Evolutionary conservation across 495 filamentous ascomycete species (phyloP).

Genomic region (Talaromyces wortmannii): DNA sequence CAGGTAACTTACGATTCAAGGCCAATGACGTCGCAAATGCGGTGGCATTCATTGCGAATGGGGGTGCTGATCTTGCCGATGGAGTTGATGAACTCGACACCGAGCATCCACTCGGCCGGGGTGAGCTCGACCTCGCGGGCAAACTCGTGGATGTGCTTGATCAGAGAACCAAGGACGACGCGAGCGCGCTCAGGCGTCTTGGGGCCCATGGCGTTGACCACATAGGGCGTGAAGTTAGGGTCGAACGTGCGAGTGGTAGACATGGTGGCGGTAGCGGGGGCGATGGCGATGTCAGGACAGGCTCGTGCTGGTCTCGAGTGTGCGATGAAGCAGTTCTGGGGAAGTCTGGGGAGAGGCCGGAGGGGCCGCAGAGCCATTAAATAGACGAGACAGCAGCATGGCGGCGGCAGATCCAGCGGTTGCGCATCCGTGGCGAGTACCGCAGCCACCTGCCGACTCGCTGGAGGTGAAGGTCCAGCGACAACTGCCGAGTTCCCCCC

Average conservation of each 20-base stretch:
- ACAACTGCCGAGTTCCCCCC: background rate
- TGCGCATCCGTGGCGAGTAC: background rate
- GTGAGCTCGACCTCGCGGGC: constrained; percentile 43
- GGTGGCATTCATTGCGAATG: constrained; percentile 65
- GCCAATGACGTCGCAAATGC: constrained; percentile 66
- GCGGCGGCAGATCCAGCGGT: background rate
- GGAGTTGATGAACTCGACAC: constrained; percentile 56
- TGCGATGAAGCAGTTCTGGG: background rate
- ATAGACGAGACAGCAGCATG: background rate
- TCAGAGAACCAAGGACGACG: constrained; percentile 33
- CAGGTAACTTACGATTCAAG: constrained; percentile 49
- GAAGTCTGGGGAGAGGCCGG: background rate
- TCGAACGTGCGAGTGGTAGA: constrained; percentile 36
- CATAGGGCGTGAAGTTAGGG: constrained; percentile 58
- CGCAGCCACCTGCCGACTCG: background rate
- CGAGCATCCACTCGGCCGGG: constrained; percentile 40
- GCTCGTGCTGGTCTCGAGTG: background rate
- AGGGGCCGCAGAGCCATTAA: background rate
- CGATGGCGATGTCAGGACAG: no score
- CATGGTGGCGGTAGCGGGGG: background rate
- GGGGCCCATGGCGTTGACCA: constrained; percentile 65
- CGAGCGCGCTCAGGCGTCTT: constrained; percentile 51
- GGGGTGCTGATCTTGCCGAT: constrained; percentile 66
- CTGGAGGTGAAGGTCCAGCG: background rate
- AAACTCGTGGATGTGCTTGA: constrained; percentile 39